phyloP scores from a whole-genome alignment of 371 early-diverging fungal genomes.

The Mortierella sp. region DNA sequence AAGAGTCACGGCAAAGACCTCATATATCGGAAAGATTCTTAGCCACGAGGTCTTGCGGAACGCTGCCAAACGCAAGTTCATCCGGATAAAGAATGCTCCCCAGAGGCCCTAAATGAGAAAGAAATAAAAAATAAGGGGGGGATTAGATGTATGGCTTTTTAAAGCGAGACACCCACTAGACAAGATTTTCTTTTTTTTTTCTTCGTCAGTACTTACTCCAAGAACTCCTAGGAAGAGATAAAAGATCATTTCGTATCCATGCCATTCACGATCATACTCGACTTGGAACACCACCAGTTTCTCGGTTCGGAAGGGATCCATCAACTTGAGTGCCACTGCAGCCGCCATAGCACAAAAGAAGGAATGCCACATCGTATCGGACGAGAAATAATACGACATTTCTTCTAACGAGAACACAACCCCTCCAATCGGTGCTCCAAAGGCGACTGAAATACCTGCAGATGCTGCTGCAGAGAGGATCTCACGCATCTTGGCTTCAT shows the following conservation, averaged over 20 bases:
- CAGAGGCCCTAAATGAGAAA: constrained; percentile 76
- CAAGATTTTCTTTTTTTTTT: background rate
- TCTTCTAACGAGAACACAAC: constrained; percentile 89
- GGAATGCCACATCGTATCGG: constrained; percentile 85
- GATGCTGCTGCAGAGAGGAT: constrained; percentile 85
- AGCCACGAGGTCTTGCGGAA: constrained; percentile 74
- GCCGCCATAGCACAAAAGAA: constrained; percentile 87
- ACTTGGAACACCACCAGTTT: constrained; percentile 87
- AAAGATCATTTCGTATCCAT: constrained; percentile 83
- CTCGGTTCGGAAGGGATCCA: constrained; percentile 85
- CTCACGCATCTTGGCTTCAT: constrained; percentile 81
- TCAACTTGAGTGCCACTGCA: constrained; percentile 75
- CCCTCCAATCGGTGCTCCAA: constrained; percentile 92
- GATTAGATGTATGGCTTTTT: too few species aligned
- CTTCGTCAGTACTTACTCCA: constrained; percentile 69
- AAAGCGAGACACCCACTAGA: background rate
- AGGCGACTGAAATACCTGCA: constrained; percentile 86
- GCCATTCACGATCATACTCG: constrained; percentile 78
- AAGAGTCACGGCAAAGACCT: constrained; percentile 79
- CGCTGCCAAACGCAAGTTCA: constrained; percentile 77
- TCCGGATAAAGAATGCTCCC: constrained; percentile 88
- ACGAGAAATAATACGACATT: constrained; percentile 86
- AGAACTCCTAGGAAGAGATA: constrained; percentile 90
- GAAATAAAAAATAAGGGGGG: background rate
- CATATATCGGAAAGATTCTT: constrained; percentile 72